Evolutionary conservation across 2,329 filamentous ascomycete genomes (phyloP).

Genomic region (Rugonectria rugulosa): DNA sequence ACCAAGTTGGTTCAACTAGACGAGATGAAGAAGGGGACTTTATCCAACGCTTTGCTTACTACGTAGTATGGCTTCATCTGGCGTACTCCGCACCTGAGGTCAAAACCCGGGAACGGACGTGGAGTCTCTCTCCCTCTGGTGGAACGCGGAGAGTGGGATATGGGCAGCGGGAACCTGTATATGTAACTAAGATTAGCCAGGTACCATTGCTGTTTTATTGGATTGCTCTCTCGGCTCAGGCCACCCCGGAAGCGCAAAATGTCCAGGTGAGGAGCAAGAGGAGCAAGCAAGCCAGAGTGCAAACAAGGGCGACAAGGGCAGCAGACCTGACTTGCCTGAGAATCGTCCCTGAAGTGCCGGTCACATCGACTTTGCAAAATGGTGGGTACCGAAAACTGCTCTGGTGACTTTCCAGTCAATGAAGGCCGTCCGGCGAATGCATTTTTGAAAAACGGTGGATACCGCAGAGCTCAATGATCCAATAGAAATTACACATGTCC

Average conservation of each 20-base stretch:
- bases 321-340: no score
- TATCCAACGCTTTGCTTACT: slow-evolving; percentile 22
- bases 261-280: neutral
- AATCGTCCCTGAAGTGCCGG: no score
- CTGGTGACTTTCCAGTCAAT: no score
- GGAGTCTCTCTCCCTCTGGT: slow-evolving; percentile 30
- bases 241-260: neutral
- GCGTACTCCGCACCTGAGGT: slow-evolving; percentile 1
- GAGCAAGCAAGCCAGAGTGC: neutral
- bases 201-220: slow-evolving; percentile 13
- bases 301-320: no score
- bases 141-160: slow-evolving; percentile 35
- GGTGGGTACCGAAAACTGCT: no score
- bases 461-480: no score
- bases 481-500: no score
- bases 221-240: slow-evolving; percentile 2
- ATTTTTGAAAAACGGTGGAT: no score
- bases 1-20: slow-evolving; percentile 8
- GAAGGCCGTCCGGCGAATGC: no score
- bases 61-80: slow-evolving; percentile 19
- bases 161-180: slow-evolving; percentile 22
- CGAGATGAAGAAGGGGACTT: slow-evolving; percentile 9
- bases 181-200: slow-evolving; percentile 16
- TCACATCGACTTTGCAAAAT: no score
- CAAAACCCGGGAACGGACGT: slow-evolving; percentile 23